Conservation (phyloP, 2,329 filamentous ascomycete species). For the Arthrinium phaeospermum region DNA sequence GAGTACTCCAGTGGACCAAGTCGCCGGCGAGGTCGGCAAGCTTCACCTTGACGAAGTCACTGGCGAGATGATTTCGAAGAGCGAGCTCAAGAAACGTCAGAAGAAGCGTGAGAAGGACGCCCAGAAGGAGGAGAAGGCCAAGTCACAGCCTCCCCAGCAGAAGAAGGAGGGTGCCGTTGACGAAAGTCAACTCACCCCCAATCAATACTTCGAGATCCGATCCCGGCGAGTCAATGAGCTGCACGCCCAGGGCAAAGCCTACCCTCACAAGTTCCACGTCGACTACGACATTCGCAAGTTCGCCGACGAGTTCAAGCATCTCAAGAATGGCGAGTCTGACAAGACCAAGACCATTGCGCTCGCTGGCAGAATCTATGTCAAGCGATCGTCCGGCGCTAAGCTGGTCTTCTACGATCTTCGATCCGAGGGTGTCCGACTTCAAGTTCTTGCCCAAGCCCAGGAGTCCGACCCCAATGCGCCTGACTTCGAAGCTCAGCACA, state of each 20-base stretch:
- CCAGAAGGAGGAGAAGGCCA: slow-evolving; percentile 87
- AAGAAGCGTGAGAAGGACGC: slow-evolving; percentile 89
- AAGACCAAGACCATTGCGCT: slow-evolving; percentile 78
- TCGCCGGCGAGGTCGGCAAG: slow-evolving; percentile 57
- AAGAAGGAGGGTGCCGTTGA: slow-evolving; percentile 59
- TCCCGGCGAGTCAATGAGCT: slow-evolving; percentile 79
- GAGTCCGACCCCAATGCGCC: slow-evolving; percentile 69
- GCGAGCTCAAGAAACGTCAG: slow-evolving; percentile 91
- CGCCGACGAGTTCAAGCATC: slow-evolving; percentile 74
- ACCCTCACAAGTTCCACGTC: slow-evolving; percentile 92
- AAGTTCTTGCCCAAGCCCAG: slow-evolving; percentile 91
- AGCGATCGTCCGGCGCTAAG: slow-evolving; percentile 81
- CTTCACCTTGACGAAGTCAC: slow-evolving; percentile 91
- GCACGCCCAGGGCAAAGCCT: slow-evolving; percentile 70
- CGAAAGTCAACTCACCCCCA: slow-evolving; percentile 62
- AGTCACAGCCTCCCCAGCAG: slow-evolving; percentile 68
- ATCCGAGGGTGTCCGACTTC: slow-evolving; percentile 68
- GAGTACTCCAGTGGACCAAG: slow-evolving; percentile 47
- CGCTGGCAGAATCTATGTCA: slow-evolving; percentile 88
- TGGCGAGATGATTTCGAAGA: slow-evolving; percentile 85
- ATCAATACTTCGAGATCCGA: slow-evolving; percentile 93
- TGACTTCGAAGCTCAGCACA: slow-evolving; percentile 86
- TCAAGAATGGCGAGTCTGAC: slow-evolving; percentile 87
- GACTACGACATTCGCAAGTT: slow-evolving; percentile 85
- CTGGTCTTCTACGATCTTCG: slow-evolving; percentile 91